Evolutionary conservation across 192 early-diverging fungal genomes (phyloP).

Genomic region (Linnemannia zychae): DNA sequence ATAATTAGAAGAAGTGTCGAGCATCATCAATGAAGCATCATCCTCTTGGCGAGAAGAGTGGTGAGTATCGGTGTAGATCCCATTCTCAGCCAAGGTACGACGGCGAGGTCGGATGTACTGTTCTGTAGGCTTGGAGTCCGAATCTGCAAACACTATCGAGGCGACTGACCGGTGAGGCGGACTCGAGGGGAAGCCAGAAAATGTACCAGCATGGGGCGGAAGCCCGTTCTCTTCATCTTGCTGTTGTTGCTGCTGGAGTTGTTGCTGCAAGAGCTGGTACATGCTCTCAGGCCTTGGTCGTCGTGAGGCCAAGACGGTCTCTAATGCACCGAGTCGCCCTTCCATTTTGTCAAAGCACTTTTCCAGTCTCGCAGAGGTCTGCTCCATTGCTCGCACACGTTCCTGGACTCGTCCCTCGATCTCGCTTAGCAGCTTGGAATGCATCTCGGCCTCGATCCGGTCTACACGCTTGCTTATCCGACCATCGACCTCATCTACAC

Average conservation of each 20-base stretch:
- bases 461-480: conserved; percentile 52
- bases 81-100: conserved; percentile 38
- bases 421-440: conserved; percentile 49
- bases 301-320: conserved; percentile 46
- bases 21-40: conserved; percentile 13
- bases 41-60: background rate
- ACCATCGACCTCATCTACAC: conserved; percentile 53
- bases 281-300: conserved; percentile 57
- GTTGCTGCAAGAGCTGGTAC: conserved; percentile 52
- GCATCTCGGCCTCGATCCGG: conserved; percentile 57
- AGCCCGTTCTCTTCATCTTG: conserved; percentile 14
- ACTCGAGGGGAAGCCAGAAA: conserved; percentile 37
- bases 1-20: conserved; percentile 9
- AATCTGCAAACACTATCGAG: conserved; percentile 26
- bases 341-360: conserved; percentile 56
- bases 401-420: conserved; percentile 53
- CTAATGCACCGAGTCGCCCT: conserved; percentile 40
- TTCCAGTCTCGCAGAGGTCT: conserved; percentile 43
- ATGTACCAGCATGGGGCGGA: conserved; percentile 35
- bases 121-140: conserved; percentile 3
- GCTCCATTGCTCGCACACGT: conserved; percentile 52
- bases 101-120: conserved; percentile 16
- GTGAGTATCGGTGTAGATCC: background rate
- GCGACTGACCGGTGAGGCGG: conserved; percentile 31
- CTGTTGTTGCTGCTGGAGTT: conserved; percentile 44